Conservation (phyloP, 495 filamentous ascomycete species). For the Penicillium manginii region DNA sequence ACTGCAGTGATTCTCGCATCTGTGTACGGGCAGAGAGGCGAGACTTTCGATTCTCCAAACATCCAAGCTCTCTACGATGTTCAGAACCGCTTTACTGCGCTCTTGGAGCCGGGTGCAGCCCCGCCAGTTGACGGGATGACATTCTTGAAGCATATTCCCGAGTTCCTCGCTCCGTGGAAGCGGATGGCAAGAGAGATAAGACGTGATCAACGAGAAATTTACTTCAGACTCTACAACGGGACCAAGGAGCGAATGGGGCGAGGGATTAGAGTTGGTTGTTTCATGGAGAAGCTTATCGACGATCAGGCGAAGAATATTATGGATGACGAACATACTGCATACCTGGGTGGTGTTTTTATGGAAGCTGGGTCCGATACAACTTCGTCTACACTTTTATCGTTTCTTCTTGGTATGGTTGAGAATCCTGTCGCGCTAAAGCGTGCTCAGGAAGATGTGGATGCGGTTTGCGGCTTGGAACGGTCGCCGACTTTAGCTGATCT, state of each 20-base stretch:
- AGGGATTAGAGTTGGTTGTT: neutral
- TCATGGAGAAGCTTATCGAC: neutral
- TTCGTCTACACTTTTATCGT: conserved; percentile 12
- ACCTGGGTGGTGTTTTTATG: conserved; percentile 5
- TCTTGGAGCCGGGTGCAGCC: conserved; percentile 4
- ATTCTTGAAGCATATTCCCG: neutral
- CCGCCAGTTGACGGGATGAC: conserved; percentile 3
- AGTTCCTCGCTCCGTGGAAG: conserved; percentile 5
- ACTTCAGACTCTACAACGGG: neutral
- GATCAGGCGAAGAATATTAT: neutral
- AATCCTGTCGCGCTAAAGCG: conserved; percentile 44
- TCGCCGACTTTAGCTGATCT: conserved; percentile 25
- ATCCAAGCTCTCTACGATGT: conserved; percentile 1
- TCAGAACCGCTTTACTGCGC: conserved; percentile 2
- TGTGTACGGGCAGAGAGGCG: conserved; percentile 1
- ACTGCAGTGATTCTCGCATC: conserved; percentile 25
- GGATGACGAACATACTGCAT: conserved; percentile 2
- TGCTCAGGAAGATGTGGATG: conserved; percentile 52
- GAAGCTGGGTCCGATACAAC: conserved; percentile 9
- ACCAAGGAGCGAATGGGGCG: neutral
- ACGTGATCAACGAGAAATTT: neutral
- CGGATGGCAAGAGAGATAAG: neutral
- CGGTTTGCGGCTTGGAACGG: conserved; percentile 24
- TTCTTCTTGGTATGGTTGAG: conserved; percentile 38
- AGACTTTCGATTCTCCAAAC: neutral